A percentile compares a stretch with the other conserved stretches of the same genome.
These are phyloP conservation scores for Falciphora oryzae DNA, from an alignment of 2,329 filamentous ascomycete genomes.

Conservation along the genomic window DNA sequence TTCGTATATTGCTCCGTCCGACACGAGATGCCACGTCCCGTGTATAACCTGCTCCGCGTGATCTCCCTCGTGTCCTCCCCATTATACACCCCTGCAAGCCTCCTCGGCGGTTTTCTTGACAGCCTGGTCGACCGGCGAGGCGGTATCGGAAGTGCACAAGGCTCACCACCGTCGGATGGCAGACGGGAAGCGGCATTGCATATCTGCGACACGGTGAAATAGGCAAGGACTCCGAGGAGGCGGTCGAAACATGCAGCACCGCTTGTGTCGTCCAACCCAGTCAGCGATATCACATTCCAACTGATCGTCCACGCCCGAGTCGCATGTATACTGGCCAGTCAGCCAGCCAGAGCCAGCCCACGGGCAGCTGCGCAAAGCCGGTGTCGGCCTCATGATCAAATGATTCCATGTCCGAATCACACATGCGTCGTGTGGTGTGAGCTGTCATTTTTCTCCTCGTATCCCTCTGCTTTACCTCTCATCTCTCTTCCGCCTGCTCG, in stretches of 20 bases:
- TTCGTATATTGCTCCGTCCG: background rate
- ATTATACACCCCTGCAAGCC: background rate
- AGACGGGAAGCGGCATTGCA: background rate
- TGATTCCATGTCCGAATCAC: background rate
- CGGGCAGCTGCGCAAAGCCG: background rate
- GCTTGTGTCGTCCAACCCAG: background rate
- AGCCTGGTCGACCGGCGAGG: background rate
- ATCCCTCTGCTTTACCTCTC: background rate
- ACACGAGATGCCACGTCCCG: background rate
- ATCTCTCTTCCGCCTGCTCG: slow-evolving; percentile 8
- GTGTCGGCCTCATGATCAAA: background rate
- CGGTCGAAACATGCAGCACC: background rate
- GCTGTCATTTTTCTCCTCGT: slow-evolving; percentile 2
- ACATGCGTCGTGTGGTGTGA: background rate
- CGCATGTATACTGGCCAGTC: background rate
- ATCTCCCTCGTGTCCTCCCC: background rate
- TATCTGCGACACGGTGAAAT: background rate
- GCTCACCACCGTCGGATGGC: background rate
- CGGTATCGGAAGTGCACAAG: background rate
- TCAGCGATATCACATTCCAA: background rate
- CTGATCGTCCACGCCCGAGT: no score
- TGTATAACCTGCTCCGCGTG: background rate
- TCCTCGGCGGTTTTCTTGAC: background rate
- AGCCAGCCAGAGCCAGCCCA: no score
- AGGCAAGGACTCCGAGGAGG: background rate